Base-by-base conservation (phyloP, 305 asterid genomes). In the Fraxinus baroniana region DNA sequence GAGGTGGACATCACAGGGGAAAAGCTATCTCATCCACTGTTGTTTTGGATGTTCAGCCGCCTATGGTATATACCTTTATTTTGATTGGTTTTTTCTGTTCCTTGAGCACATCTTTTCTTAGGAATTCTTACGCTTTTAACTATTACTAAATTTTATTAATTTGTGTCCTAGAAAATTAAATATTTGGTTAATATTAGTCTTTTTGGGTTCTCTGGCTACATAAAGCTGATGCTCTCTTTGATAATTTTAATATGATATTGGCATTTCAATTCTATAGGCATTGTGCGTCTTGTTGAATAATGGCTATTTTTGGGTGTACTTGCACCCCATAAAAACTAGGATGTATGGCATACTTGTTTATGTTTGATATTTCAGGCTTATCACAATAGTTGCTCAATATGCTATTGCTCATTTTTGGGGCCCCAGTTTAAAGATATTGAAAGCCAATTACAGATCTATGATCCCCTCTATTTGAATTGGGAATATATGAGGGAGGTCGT, bases 1-100 rank as follows among this genome's bases (percentile, higher is more conserved):
- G 98, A 76, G 91, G 99, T 84, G 99, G 99, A 26, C 99, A 93
- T 83, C 99, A 95, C 84, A 92, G 95, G 82, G 99, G 98, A 85
- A 96, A 90, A 90, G 98, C 92, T 71, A 81, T 94, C 77, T 92
- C 98, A 77, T 87, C 99, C 52, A 84, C 84, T 33, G 89, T 92
- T 80, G 91, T 96, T 70, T 94, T 94, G 39, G 95, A 96, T 90
- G 97, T 94, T 88, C 99, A 96, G 88, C 98, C 99, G 36, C 97
- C 99, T 36, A 94, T 96, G 97, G 99, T 96, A 94, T 80, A 55
- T 82, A 60, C 3, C 30, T 77, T 79, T 52, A 36, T 30, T 55
- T 46, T 71, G 36, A 64, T 30, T 62, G 77, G 37, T 32, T 66
- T 18, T 30, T 70, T 76, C 37, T 46, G 74, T 76, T 9, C 33